Evolutionary conservation across 176 grass and related monocot genomes (phyloP).

Genomic region (Calamus simplicifolius): DNA sequence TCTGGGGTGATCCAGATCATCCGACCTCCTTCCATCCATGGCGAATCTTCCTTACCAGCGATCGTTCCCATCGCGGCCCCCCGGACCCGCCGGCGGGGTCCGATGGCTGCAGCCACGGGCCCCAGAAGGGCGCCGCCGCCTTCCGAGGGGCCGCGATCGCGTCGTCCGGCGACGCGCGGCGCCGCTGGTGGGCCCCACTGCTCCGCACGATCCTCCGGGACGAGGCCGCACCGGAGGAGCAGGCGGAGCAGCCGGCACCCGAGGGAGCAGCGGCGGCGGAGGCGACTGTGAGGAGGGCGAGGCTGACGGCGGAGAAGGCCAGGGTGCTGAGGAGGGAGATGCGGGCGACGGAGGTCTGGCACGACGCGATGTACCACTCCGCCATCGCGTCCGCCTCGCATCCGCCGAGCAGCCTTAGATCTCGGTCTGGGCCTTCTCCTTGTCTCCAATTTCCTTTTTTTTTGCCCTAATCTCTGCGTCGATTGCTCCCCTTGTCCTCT

Average conservation of each 20-base stretch:
- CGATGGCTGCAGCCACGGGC: no score
- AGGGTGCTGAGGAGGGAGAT: constrained; percentile 19
- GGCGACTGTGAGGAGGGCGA: not conserved
- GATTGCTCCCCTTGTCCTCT: no score
- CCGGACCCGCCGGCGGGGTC: not conserved
- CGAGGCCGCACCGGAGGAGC: not conserved
- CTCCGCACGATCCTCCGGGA: not conserved
- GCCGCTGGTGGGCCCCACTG: constrained; percentile 15
- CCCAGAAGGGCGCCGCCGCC: not conserved
- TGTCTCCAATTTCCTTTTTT: no score
- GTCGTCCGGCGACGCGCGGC: not conserved
- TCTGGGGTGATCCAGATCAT: no score
- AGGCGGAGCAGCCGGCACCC: not conserved
- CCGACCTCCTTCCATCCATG: not conserved
- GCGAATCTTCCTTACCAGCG: not conserved
- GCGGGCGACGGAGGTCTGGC: constrained; percentile 18
- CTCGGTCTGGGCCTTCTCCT: no score
- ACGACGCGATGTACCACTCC: constrained; percentile 28
- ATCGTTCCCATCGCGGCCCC: not conserved
- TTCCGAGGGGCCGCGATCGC: not conserved
- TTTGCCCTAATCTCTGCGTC: no score
- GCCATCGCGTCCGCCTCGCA: constrained; percentile 24
- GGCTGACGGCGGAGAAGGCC: constrained; percentile 29
- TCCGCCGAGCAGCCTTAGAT: no score
- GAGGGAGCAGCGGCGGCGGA: not conserved